phyloP scores from a whole-genome alignment of 139 green algal genomes.

The Volvox reticuliferus region DNA sequence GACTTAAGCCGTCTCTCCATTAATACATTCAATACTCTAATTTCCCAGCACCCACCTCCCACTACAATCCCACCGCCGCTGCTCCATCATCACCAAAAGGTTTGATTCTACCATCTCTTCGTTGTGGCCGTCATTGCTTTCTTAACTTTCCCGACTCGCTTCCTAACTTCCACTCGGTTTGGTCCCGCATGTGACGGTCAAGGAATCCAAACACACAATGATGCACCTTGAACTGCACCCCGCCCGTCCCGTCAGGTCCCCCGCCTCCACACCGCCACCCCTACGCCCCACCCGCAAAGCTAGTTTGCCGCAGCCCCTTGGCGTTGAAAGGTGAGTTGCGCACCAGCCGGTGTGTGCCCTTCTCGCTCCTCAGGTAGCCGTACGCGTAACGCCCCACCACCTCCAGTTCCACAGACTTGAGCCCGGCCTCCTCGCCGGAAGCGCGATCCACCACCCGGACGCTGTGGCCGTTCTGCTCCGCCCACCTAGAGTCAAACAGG shows the following conservation, averaged over 20 bases:
- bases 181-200: too few species aligned
- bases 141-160: too few species aligned
- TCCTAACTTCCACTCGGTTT: too few species aligned
- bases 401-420: conserved; percentile 92
- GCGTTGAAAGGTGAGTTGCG: conserved; percentile 94
- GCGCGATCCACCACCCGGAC: conserved; percentile 63
- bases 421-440: conserved; percentile 87
- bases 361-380: conserved; percentile 77
- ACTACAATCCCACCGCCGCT: too few species aligned
- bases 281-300: conserved; percentile 84
- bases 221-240: background rate
- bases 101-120: too few species aligned
- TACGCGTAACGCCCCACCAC: conserved; percentile 67
- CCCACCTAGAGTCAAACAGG: conserved; percentile 72
- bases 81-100: too few species aligned
- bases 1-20: too few species aligned
- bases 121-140: too few species aligned
- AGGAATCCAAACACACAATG: too few species aligned
- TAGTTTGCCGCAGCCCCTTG: conserved; percentile 93
- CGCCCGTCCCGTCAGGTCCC: conserved; percentile 58
- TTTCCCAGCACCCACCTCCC: too few species aligned
- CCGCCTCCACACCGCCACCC: background rate
- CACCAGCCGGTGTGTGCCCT: conserved; percentile 97
- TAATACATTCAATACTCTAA: too few species aligned
- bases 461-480: conserved; percentile 61